A percentile compares a stretch with the other conserved stretches of the same genome.
Evolutionary conservation across 1,139 yeast species (phyloP).

Genomic region (Hansenula sp.): DNA sequence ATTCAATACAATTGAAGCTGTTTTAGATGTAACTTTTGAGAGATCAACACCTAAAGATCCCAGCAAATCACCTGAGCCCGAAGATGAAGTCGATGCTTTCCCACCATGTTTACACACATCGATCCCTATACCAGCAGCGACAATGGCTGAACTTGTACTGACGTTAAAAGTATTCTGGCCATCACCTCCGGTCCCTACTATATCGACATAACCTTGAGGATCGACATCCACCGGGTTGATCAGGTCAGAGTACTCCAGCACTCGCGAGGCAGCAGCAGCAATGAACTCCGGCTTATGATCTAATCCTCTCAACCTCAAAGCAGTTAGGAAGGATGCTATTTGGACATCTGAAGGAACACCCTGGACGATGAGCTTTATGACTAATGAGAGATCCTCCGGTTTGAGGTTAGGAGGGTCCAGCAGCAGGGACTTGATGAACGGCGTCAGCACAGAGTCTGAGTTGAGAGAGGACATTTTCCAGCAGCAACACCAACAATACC

Average conservation of each 20-base stretch:
- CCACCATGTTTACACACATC: slow-evolving; percentile 93
- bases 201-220: slow-evolving; percentile 65
- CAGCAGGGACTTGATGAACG: slow-evolving; percentile 61
- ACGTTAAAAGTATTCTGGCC: slow-evolving; percentile 97
- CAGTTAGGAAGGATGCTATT: slow-evolving; percentile 75
- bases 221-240: slow-evolving; percentile 42
- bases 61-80: slow-evolving; percentile 92
- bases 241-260: slow-evolving; percentile 56
- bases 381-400: slow-evolving; percentile 57
- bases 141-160: slow-evolving; percentile 90
- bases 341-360: slow-evolving; percentile 68
- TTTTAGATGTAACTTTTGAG: slow-evolving; percentile 57
- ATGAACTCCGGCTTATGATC: slow-evolving; percentile 80
- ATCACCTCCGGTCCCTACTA: slow-evolving; percentile 98
- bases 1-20: slow-evolving; percentile 61
- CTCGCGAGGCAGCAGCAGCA: slow-evolving; percentile 78
- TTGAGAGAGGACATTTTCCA: neutral
- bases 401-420: slow-evolving; percentile 56
- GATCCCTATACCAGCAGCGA: slow-evolving; percentile 87
- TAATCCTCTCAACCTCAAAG: slow-evolving; percentile 66
- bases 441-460: slow-evolving; percentile 36
- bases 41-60: slow-evolving; percentile 74
- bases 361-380: slow-evolving; percentile 54
- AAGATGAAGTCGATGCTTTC: slow-evolving; percentile 87
- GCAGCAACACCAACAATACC: too few species aligned